These are phyloP conservation scores for Mortierella sp. DNA, from an alignment of 371 early-diverging fungal genomes.

Conservation along the genomic window DNA sequence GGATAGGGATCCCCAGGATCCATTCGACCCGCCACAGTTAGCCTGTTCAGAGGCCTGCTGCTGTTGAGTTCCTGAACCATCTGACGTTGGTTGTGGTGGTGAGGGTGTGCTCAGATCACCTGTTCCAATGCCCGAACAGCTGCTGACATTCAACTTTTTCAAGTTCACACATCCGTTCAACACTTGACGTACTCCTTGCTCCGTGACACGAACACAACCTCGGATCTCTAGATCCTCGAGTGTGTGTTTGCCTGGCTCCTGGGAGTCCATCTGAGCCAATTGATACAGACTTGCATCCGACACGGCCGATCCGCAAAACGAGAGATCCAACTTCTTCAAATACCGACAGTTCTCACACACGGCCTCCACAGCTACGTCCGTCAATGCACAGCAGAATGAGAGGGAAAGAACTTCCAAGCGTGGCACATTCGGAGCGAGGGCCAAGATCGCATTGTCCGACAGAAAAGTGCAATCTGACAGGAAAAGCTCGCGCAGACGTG, in stretches of 20 bases:
- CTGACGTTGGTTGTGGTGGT: neutral
- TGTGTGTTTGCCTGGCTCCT: slow-evolving; percentile 18
- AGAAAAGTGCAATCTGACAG: slow-evolving; percentile 85
- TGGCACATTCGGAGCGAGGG: slow-evolving; percentile 66
- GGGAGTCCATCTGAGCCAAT: slow-evolving; percentile 46
- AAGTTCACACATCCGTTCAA: slow-evolving; percentile 37
- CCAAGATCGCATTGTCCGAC: slow-evolving; percentile 72
- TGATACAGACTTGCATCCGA: slow-evolving; percentile 68
- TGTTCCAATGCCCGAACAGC: slow-evolving; percentile 40
- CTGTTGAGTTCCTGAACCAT: neutral
- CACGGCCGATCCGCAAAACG: slow-evolving; percentile 83
- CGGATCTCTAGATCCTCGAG: slow-evolving; percentile 64
- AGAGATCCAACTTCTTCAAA: slow-evolving; percentile 69
- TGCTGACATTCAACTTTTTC: slow-evolving; percentile 35
- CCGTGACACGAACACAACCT: slow-evolving; percentile 78
- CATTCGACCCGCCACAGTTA: slow-evolving; percentile 2
- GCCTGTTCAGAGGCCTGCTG: neutral
- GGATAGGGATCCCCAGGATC: slow-evolving; percentile 11
- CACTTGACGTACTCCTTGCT: slow-evolving; percentile 58
- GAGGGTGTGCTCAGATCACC: slow-evolving; percentile 1
- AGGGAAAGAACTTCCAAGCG: slow-evolving; percentile 64
- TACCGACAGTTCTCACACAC: slow-evolving; percentile 57
- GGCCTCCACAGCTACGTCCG: slow-evolving; percentile 67
- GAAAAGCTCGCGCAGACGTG: slow-evolving; percentile 61
- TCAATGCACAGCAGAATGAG: slow-evolving; percentile 85